Evolutionary conservation across 768 basidiomycete genomes (phyloP).

Genomic region (Sarcodon sp.): DNA sequence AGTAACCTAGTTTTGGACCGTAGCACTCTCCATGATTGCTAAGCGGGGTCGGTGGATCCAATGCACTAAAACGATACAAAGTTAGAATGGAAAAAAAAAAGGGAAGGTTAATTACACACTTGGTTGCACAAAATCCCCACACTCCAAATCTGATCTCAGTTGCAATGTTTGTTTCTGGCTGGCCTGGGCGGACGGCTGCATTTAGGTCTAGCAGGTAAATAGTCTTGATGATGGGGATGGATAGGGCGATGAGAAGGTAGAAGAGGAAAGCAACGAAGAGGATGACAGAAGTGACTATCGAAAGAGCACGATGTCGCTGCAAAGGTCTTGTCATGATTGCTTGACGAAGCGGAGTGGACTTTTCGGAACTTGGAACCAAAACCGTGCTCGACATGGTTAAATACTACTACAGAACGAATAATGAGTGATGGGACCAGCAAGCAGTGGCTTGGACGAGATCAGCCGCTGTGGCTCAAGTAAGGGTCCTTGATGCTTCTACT

Average conservation of each 20-base stretch:
- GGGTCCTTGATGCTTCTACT: too few relatives aligned
- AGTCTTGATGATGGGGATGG: constrained; percentile 59
- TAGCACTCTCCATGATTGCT: constrained; percentile 37
- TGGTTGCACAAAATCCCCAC: constrained; percentile 71
- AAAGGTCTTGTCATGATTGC: background rate
- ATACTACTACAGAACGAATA: too few relatives aligned
- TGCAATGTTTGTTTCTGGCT: constrained; percentile 35
- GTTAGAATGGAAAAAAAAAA: background rate
- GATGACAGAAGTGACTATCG: constrained; percentile 30
- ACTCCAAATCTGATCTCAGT: constrained; percentile 64
- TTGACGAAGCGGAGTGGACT: too few relatives aligned
- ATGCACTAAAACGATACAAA: constrained; percentile 7
- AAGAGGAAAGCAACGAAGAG: constrained; percentile 58
- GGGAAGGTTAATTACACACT: constrained; percentile 16
- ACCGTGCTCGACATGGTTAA: too few relatives aligned
- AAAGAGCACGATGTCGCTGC: constrained; percentile 29
- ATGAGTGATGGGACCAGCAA: too few relatives aligned
- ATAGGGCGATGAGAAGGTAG: constrained; percentile 63
- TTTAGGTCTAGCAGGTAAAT: constrained; percentile 45
- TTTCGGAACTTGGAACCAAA: too few relatives aligned
- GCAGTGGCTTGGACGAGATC: too few relatives aligned
- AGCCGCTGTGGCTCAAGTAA: too few relatives aligned
- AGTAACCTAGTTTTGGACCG: constrained; percentile 59
- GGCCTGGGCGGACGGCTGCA: constrained; percentile 3
- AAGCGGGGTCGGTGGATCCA: constrained; percentile 24